Conservation (phyloP, 2,329 filamentous ascomycete genomes). For the Diaporthe australafricana region DNA sequence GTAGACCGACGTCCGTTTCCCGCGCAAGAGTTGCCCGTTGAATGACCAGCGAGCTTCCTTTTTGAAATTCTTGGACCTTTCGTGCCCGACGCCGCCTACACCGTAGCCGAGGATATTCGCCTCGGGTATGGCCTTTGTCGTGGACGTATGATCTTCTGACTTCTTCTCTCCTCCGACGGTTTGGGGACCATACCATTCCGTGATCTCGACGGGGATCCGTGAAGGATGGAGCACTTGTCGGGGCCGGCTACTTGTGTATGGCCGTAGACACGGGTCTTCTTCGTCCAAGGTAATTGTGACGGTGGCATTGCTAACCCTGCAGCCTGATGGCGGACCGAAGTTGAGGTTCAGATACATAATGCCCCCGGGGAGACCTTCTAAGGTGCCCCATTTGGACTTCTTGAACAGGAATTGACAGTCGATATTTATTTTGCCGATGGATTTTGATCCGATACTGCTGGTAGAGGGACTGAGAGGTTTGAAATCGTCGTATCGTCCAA, state of each 20-base stretch:
- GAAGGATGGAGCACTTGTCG: background rate
- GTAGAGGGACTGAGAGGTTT: conserved; percentile 18
- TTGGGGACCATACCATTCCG: conserved; percentile 40
- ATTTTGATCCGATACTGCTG: conserved; percentile 21
- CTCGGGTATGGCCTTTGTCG: conserved; percentile 37
- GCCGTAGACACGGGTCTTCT: conserved; percentile 39
- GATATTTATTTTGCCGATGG: conserved; percentile 43
- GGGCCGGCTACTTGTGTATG: conserved; percentile 2
- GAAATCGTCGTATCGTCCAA: conserved; percentile 32
- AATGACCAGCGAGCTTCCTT: conserved; percentile 43
- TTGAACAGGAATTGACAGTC: conserved; percentile 45
- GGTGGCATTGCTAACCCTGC: conserved; percentile 41
- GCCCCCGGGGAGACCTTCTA: conserved; percentile 39
- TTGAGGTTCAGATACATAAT: conserved; percentile 44
- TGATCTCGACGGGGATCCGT: conserved; percentile 41
- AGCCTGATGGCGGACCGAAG: conserved; percentile 42
- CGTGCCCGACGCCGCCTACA: conserved; percentile 40
- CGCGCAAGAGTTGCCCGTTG: conserved; percentile 39
- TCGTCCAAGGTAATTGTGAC: conserved; percentile 44
- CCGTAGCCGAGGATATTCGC: conserved; percentile 39
- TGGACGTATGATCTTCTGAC: conserved; percentile 32
- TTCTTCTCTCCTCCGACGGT: conserved; percentile 40
- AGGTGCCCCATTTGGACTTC: conserved; percentile 45
- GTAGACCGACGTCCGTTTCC: conserved; percentile 39
- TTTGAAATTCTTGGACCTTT: conserved; percentile 38